Conservation (phyloP, 2,329 filamentous ascomycete genomes). For the Ophiocordyceps robertsii region DNA sequence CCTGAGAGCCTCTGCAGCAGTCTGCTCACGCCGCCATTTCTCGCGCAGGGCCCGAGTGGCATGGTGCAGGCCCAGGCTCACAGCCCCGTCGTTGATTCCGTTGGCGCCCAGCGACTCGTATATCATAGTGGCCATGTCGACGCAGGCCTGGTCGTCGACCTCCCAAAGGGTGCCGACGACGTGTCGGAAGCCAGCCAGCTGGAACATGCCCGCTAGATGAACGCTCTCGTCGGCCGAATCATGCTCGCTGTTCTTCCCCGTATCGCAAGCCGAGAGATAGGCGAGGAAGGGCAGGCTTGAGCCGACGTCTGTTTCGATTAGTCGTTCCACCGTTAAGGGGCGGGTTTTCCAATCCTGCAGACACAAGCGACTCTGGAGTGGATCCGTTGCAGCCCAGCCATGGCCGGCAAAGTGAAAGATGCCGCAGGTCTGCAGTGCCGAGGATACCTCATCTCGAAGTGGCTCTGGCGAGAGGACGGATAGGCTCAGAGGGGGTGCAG, state of each 20-base stretch:
- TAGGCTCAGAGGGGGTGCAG: not conserved
- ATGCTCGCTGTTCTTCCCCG: not conserved
- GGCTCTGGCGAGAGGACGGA: not conserved
- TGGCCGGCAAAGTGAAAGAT: not conserved
- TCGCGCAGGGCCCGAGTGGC: not conserved
- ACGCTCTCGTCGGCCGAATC: constrained; percentile 1
- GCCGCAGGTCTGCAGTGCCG: not conserved
- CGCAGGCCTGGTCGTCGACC: constrained; percentile 17
- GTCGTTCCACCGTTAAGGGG: not conserved
- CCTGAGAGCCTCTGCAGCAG: not conserved
- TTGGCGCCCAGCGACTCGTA: constrained; percentile 9
- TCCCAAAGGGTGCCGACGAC: constrained; percentile 28
- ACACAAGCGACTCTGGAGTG: not conserved
- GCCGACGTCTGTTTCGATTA: not conserved
- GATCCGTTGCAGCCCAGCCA: not conserved
- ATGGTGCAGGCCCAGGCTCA: constrained; percentile 3
- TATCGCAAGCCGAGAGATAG: not conserved
- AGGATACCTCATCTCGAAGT: not conserved
- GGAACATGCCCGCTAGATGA: constrained; percentile 13
- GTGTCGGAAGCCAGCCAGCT: constrained; percentile 24
- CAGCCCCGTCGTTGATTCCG: constrained; percentile 2
- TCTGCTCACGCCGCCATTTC: too few species aligned
- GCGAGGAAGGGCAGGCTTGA: not conserved
- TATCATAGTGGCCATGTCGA: constrained; percentile 13
- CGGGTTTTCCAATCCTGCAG: not conserved